Evolutionary conservation across 805 yeast genomes (phyloP), one percentile per base, ranked within the genome.

Genomic region (Candida berthetii): DNA sequence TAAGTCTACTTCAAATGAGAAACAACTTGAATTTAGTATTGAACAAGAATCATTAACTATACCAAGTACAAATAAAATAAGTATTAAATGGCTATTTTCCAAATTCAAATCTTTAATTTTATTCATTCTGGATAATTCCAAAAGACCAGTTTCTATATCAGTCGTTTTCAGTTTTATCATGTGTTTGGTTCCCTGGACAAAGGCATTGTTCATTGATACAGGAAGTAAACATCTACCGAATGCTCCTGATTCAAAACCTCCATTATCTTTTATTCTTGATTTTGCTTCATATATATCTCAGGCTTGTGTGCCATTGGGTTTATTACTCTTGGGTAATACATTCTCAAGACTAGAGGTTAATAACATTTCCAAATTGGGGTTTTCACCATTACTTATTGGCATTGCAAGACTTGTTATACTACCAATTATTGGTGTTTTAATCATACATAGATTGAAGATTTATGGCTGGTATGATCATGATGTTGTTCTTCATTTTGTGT

Each of bases 271-370:
- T 48, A 47, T 89, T 7, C 83, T 88, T 75, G 95, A 89, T 55
- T 76, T 78, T 45, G 67, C 88, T 2, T 57, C 76, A 14, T 89
- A 88, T 55, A 65, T 89, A 3, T 95, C 95, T 1, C 80, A 80
- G 2, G 95, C 96, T 0, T 79, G 86, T 27, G 97, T 89, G 25
- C 96, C 96, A 4, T 65, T 85, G 39, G 97, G 96, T 3, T 68
- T 89, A 44, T 60, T 85, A 39, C 55, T 89, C 36, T 60, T 89
- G 28, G 97, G 97, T 2, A 95, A 88, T 8, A 86, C 95, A 7
- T 76, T 89, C 35, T 84, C 96, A 1, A 65, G 95, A 38, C 69
- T 89, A 38, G 65, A 75, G 44, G 64, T 87, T 28, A 73, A 69
- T 13, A 57, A 68, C 18, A 65, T 88, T 53, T 64, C 68, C 7